Base-by-base conservation (phyloP, 148 eudicot species). In the Limonium bicolor region DNA sequence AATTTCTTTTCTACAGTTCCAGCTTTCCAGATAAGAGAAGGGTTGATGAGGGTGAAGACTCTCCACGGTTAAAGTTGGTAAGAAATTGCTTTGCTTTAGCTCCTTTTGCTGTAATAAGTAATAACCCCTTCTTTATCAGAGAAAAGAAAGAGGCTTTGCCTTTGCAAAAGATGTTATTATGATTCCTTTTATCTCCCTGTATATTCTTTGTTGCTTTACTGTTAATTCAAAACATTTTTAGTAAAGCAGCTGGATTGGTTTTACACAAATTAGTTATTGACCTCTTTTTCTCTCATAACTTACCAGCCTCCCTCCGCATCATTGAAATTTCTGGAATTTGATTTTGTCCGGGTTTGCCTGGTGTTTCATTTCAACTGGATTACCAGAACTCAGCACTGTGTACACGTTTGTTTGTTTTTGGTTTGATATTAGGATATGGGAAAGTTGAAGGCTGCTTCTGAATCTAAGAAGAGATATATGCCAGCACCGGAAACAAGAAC, bases 11-110 rank as follows among this genome's bases (percentile, higher is more conserved):
- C 63, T 17, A 29, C 40, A 52, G 48, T 52, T 63, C 58, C 74
- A 78, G 80, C 70, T 70, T 73, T 58, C 75, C 83, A 15, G 75
- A 67, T 16, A 70, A 62, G 60, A 62, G 58, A 50, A 71, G 50
- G 58, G 57, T 41, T 38, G 67, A 48, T 43, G 78, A 70, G 53
- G 57, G 55, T 41, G 78, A 65, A 41, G 59, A 41, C 32, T 64
- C 78, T 57, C 60, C 62, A 51, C 56, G 46, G 27, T 46, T 53
- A 41, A 67, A 80, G 63, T 57, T 69, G 80, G 94, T 78, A 57
- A 69, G 64, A 4, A 25, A 27, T 32, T 0, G 32, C 35, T 46
- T 29, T 34, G 7, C 35, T 53, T 22, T 50, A 20, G 26, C 15
- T 20, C 12, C 23, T 51, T 51, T 36, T 51, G 25, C 27, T 19